Evolutionary conservation across 2,329 filamentous ascomycete genomes (phyloP).

Genomic region (Sporothrix curviconia): DNA sequence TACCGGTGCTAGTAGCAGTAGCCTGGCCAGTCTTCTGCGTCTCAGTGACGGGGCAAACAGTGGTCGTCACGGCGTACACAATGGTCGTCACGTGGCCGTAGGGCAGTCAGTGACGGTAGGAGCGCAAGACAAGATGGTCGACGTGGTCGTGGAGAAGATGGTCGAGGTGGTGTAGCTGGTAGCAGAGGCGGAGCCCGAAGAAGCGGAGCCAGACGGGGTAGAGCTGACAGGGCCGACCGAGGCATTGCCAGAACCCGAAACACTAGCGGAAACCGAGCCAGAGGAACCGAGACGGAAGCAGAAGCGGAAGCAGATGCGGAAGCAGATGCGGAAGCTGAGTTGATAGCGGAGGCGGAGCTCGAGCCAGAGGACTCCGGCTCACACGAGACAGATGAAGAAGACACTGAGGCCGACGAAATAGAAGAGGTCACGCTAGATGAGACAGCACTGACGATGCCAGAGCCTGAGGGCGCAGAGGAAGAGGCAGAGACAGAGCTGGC

Average conservation of each 20-base stretch:
- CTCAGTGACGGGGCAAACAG: constrained; percentile 35
- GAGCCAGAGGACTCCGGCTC: neutral
- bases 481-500: neutral
- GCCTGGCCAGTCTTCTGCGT: neutral
- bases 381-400: too few species aligned
- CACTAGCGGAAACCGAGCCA: neutral
- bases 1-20: neutral
- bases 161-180: constrained; percentile 12
- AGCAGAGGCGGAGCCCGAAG: neutral
- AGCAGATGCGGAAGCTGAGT: neutral
- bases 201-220: neutral
- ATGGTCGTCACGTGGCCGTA: constrained; percentile 22
- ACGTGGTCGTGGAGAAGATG: constrained; percentile 12
- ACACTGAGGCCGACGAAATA: too few species aligned
- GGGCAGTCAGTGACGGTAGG: constrained; percentile 25
- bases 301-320: neutral
- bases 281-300: neutral
- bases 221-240: neutral
- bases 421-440: too few species aligned
- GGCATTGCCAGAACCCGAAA: neutral
- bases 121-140: constrained; percentile 26
- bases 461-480: neutral
- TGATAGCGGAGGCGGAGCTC: neutral
- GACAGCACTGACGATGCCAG: too few species aligned
- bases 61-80: constrained; percentile 29